phyloP scores from a whole-genome alignment of 345 rosid genomes.

The Pistacia integerrima region DNA sequence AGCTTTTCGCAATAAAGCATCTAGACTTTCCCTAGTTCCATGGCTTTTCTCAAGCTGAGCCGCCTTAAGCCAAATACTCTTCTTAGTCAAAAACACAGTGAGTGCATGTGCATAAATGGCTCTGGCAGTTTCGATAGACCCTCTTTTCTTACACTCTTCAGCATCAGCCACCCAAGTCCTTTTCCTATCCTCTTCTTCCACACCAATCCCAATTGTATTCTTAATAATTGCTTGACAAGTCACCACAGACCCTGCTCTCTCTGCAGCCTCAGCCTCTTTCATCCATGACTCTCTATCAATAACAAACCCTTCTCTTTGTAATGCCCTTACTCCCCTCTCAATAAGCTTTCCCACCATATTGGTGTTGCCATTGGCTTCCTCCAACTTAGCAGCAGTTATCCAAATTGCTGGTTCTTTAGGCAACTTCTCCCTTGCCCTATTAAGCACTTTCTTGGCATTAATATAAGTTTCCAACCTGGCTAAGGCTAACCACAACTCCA shows the following conservation, averaged over 20 bases:
- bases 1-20: conserved; percentile 80
- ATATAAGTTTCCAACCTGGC: conserved; percentile 86
- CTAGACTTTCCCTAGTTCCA: conserved; percentile 89
- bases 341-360: conserved; percentile 81
- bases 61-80: conserved; percentile 93
- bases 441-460: conserved; percentile 73
- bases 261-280: conserved; percentile 92
- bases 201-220: conserved; percentile 83
- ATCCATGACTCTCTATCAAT: conserved; percentile 93
- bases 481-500: conserved; percentile 88
- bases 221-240: conserved; percentile 85
- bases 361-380: conserved; percentile 85
- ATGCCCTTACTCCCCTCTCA: conserved; percentile 84
- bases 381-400: conserved; percentile 95
- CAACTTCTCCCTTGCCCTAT: conserved; percentile 69
- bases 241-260: conserved; percentile 77
- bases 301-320: conserved; percentile 83
- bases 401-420: conserved; percentile 91
- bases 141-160: conserved; percentile 92
- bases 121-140: conserved; percentile 87
- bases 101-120: conserved; percentile 88
- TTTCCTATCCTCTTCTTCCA: conserved; percentile 95
- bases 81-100: conserved; percentile 85
- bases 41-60: conserved; percentile 98
- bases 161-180: conserved; percentile 99